Evolutionary conservation across 1,284 basidiomycete genomes (phyloP), one percentile per base, ranked within the genome.

Genomic region (Hymenochaete sp.): DNA sequence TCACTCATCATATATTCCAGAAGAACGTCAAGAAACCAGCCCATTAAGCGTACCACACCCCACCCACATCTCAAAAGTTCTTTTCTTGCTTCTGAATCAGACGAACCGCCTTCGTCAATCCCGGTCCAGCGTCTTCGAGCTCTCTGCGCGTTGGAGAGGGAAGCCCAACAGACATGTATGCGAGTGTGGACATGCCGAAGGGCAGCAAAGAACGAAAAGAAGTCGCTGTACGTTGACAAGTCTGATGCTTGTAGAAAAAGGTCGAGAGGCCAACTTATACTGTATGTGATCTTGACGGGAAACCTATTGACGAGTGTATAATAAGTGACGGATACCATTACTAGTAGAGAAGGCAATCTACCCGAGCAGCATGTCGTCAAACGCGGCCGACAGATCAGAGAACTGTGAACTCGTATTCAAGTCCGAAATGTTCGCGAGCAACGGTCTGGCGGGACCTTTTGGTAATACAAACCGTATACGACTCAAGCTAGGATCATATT

Each of bases 1-100:
- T 95, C 91, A 52, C 78, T 86, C 86, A 91, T 88, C 51, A 88
- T 75, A 60, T 93, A 91, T 5, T 79, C 79, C 40, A 87, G 65
- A 6, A 93, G 59, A 26, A 77, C 82, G 57, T 93, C 91, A 47
- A 95, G 66, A 59, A 93, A 93, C 88, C 91, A 93, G 38, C 81
- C 76, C 88, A 93, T 92, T 54, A 84, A 77, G 51, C 88, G 65
- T 13, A 91, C 81, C 13, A 85, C 73, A 0, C 86, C 87, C 90
- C 91, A 95, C 0, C 83, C 83, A 52, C 77, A 80, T 46, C 90
- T 69, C 40, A 90, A 65, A 14, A 92, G 68, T 45, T 67, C 67
- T 50, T 72, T 73, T 25, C 85, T 71, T 10, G 69, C 70, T 37
- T 77, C 73, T 35, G 82, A 67, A 53, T 85, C 85, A 52, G 77